Percentiles rank a stretch among this genome's conserved stretches.
Evolutionary conservation across 139 green algal genomes (phyloP).

Genomic region (Pseudopediastrum boryanum): DNA sequence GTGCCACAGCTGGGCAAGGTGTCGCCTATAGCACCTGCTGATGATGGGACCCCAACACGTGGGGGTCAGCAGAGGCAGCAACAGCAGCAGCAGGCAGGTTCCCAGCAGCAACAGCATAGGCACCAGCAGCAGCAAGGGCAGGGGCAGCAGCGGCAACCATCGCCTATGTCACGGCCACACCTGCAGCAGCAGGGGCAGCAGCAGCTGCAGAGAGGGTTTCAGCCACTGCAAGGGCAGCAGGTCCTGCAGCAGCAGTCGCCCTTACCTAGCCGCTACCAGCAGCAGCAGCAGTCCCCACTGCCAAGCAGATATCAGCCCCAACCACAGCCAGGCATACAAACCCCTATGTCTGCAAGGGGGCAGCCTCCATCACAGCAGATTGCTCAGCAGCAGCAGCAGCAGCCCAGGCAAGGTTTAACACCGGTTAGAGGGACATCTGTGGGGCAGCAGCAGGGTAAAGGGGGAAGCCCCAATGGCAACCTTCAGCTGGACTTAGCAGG

Average conservation of each 20-base stretch:
- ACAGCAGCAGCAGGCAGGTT: constrained; percentile 1
- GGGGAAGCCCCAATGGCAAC: no score
- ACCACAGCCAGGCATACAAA: not conserved
- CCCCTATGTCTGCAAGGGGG: constrained; percentile 9
- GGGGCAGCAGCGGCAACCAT: not conserved
- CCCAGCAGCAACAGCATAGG: not conserved
- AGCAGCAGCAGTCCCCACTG: not conserved
- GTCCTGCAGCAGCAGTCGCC: not conserved
- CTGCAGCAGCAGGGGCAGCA: constrained; percentile 10
- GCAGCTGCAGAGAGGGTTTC: not conserved
- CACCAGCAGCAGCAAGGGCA: not conserved
- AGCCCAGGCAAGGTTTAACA: constrained; percentile 17
- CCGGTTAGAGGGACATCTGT: no score
- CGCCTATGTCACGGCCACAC: not conserved
- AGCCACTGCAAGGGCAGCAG: not conserved
- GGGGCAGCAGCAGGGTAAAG: no score
- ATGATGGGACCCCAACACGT: no score
- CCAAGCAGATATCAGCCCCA: not conserved
- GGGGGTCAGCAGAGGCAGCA: constrained; percentile 5
- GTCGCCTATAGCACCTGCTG: no score
- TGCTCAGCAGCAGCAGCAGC: constrained; percentile 13
- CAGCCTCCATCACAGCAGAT: constrained; percentile 3
- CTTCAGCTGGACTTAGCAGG: no score
- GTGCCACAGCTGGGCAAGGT: no score
- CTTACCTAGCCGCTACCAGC: not conserved